Evolutionary conservation across 2,329 filamentous ascomycete genomes (phyloP).

Genomic region (Colletotrichum tabaci): DNA sequence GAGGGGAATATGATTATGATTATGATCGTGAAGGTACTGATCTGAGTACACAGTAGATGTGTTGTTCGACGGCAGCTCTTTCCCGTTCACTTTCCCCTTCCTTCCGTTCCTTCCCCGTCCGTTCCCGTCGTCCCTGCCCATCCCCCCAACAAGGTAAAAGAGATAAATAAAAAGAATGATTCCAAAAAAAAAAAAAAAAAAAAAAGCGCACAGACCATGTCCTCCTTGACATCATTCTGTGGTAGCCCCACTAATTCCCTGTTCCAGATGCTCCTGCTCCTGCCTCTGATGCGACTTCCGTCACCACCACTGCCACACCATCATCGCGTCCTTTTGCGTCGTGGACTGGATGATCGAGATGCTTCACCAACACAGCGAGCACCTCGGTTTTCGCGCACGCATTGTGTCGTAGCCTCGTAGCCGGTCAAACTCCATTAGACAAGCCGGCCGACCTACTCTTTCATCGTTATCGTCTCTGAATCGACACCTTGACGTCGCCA

Average conservation of each 20-base stretch:
- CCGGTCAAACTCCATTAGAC: neutral
- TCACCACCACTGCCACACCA: constrained; percentile 26
- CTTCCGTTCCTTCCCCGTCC: constrained; percentile 12
- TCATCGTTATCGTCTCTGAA: constrained; percentile 9
- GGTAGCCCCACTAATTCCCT: constrained; percentile 30
- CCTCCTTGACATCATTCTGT: constrained; percentile 37
- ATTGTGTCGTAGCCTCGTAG: constrained; percentile 14
- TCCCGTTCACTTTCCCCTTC: neutral
- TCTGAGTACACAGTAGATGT: neutral
- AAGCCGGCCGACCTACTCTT: neutral
- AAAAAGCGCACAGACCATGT: neutral
- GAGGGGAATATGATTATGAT: neutral
- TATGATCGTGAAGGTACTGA: neutral
- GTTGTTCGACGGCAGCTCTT: neutral
- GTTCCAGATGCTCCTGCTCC: constrained; percentile 10
- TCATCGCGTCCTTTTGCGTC: constrained; percentile 11
- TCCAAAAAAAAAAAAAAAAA: too few species aligned
- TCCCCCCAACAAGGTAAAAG: neutral
- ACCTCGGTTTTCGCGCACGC: neutral
- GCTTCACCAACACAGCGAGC: constrained; percentile 15
- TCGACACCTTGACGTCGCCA: constrained; percentile 21
- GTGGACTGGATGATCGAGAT: constrained; percentile 25
- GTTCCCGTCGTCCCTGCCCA: neutral
- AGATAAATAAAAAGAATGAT: too few species aligned
- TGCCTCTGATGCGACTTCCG: neutral